Conservation (phyloP, 2,329 filamentous ascomycete species). For the Cylindrodendrum hubeiense region DNA sequence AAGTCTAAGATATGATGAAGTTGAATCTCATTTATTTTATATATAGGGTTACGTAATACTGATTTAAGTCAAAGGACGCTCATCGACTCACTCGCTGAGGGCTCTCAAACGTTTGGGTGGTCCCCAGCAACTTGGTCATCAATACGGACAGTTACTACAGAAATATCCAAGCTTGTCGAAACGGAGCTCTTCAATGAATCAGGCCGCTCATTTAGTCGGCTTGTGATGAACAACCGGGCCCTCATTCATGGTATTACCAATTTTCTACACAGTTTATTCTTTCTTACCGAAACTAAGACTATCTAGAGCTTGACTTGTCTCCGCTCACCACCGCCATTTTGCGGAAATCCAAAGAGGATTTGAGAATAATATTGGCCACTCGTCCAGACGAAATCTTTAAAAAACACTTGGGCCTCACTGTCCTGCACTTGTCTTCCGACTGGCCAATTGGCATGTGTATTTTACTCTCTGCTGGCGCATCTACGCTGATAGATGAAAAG, state of each 20-base stretch:
- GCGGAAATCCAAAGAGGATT: not conserved
- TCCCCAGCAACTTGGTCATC: not conserved
- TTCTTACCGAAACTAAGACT: not conserved
- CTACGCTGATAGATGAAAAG: not conserved
- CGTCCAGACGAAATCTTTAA: not conserved
- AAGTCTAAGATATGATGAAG: not conserved
- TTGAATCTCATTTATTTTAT: not conserved
- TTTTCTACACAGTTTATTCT: not conserved
- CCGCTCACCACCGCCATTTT: not conserved
- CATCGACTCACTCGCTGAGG: not conserved
- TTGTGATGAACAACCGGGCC: not conserved
- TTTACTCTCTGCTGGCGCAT: not conserved
- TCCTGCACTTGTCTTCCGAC: not conserved
- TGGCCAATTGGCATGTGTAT: slow-evolving; percentile 2
- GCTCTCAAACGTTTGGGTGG: not conserved
- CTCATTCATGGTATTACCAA: not conserved
- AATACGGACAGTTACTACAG: not conserved
- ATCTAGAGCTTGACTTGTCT: not conserved
- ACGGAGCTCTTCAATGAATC: not conserved
- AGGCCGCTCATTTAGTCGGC: not conserved
- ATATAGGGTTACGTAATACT: not conserved
- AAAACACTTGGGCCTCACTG: not conserved
- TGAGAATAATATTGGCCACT: not conserved
- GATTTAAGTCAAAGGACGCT: not conserved
- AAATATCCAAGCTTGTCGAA: not conserved